Evolutionary conservation across 2,329 filamentous ascomycete genomes (phyloP).

Genomic region (Cladosporium sp.): DNA sequence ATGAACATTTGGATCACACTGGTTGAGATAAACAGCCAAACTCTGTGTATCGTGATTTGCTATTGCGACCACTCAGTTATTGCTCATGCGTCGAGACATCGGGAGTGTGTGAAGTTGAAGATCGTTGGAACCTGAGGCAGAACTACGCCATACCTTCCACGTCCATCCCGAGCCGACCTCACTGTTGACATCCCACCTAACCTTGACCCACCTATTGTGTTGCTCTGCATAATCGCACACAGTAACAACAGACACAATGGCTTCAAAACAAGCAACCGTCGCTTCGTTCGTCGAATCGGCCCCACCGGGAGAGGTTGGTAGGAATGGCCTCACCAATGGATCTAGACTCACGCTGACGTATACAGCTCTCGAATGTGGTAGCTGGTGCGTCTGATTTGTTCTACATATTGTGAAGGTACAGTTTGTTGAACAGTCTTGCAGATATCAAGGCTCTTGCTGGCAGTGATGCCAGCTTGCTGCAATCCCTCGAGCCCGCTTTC

Average conservation of each 20-base stretch:
- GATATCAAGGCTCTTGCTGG: conserved; percentile 85
- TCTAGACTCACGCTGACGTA: conserved; percentile 20
- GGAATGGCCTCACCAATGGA: conserved; percentile 17
- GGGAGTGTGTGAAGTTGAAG: background rate
- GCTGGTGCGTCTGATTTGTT: conserved; percentile 58
- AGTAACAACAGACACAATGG: conserved; percentile 18
- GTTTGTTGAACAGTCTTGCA: conserved; percentile 35
- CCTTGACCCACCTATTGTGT: background rate
- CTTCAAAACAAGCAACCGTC: conserved; percentile 35
- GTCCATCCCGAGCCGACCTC: background rate
- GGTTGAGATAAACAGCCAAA: too few species aligned
- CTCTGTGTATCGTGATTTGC: background rate
- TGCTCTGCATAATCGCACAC: background rate
- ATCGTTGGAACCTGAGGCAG: background rate
- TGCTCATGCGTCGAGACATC: too few species aligned
- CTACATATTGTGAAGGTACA: background rate
- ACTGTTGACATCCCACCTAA: conserved; percentile 5
- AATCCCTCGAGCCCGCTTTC: conserved; percentile 76
- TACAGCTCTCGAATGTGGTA: conserved; percentile 79
- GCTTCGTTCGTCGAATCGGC: conserved; percentile 88
- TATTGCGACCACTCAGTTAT: too few species aligned
- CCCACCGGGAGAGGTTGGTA: conserved; percentile 86
- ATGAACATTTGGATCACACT: background rate
- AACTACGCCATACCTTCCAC: background rate
- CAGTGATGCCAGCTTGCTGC: conserved; percentile 59